Percentiles rank a stretch among this genome's conserved stretches.
Evolutionary conservation across 2,329 filamentous ascomycete species (phyloP).

Genomic region (Neofusicoccum parvum): DNA sequence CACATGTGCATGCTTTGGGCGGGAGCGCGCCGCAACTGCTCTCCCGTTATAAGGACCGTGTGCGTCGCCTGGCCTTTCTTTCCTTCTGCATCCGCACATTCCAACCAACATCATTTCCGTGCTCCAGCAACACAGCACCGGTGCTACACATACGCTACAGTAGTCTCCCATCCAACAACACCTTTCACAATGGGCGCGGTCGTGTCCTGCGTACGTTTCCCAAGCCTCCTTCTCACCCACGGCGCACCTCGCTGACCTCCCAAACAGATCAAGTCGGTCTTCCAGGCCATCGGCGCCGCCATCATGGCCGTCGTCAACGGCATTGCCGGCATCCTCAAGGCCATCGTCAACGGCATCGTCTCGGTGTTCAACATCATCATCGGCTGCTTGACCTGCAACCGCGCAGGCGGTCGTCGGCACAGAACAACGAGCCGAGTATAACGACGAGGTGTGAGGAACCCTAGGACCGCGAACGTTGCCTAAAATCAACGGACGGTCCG

Average conservation of each 20-base stretch:
- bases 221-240: not conserved
- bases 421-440: conserved; percentile 32
- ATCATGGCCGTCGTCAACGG: conserved; percentile 51
- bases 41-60: not conserved
- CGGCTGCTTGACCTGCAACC: conserved; percentile 53
- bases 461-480: not conserved
- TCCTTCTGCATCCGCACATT: not conserved
- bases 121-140: conserved; percentile 6
- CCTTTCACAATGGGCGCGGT: conserved; percentile 73
- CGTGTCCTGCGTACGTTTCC: conserved; percentile 73
- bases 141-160: not conserved
- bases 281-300: conserved; percentile 50
- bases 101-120: not conserved
- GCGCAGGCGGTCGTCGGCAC: conserved; percentile 42
- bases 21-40: not conserved
- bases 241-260: conserved; percentile 27
- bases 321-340: conserved; percentile 49
- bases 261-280: conserved; percentile 43
- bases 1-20: not conserved
- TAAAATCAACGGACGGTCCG: not conserved
- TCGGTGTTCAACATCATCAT: conserved; percentile 53
- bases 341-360: conserved; percentile 53
- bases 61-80: not conserved
- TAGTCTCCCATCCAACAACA: conserved; percentile 18
- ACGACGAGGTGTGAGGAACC: conserved; percentile 18